Base-by-base conservation (phyloP, 192 early-diverging fungal genomes). In the Coemansia javaensis region DNA sequence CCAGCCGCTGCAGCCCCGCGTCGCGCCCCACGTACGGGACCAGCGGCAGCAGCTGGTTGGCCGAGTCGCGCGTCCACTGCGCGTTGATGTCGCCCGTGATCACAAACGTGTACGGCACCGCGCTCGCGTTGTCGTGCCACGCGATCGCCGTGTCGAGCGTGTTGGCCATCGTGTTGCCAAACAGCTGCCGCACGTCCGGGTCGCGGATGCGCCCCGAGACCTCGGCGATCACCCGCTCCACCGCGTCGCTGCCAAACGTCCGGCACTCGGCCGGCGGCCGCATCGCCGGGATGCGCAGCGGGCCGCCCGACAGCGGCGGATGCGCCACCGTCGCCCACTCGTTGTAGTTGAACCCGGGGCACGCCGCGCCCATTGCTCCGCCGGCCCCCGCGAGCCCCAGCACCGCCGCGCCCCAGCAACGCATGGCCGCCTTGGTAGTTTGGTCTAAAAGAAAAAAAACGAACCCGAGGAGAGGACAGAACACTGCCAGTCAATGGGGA, bases 51-150 rank as follows among this genome's bases (percentile, higher is more conserved):
- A 87, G 56, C 49, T 87, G 85, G 63, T 87, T 83, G 11, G 85
- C 68, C 16, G 81, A 82, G 57, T 88, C 85, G 25, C 85, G 79
- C 5, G 86, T 68, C 85, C 85, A 88, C 77, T 85, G 85, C 16
- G 85, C 85, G 0, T 56, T 71, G 16, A 71, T 88, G 47, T 88
- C 85, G 20, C 85, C 85, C 0, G 85, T 88, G 1, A 88, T 75
- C 8, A 88, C 48, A 59, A 88, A 86, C 1, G 83, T 75, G 18
- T 75, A 77, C 17, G 80, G 78, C 25, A 32, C 40, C n/a, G 59
- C 39, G 5, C 44, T 16, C 27, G 59, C 55, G 11, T 44, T 13
- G 25, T 66, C 35, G 46, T 75, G 67, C 80, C 75, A 84, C 5
- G 77, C 76, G 1, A 87, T 68, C 0, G 85, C 85, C 1, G 85